These are phyloP conservation scores for Anthracocystis panici-leucophaei DNA, from an alignment of 1,284 basidiomycete genomes.

Conservation along the genomic window DNA sequence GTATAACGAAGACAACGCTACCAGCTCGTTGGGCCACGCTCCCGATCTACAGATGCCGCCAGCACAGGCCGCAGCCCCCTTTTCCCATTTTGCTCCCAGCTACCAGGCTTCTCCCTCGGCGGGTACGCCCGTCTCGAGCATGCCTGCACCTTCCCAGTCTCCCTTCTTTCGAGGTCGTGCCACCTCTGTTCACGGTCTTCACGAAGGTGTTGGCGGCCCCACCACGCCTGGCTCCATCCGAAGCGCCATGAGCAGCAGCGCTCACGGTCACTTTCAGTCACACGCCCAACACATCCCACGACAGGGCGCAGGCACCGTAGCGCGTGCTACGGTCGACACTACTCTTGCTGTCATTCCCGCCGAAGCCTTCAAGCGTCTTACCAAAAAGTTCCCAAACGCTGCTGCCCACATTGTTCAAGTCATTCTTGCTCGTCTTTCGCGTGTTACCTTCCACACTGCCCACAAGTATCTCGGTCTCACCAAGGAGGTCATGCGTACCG, in stretches of 20 bases:
- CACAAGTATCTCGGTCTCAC: conserved; percentile 97
- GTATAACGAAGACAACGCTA: conserved; percentile 19
- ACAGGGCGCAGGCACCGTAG: conserved; percentile 73
- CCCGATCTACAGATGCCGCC: conserved; percentile 59
- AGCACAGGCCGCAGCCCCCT: conserved; percentile 57
- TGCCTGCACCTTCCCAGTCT: conserved; percentile 24
- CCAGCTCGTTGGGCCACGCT: conserved; percentile 27
- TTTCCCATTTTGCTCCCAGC: conserved; percentile 47
- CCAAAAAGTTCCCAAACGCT: conserved; percentile 95
- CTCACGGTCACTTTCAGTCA: conserved; percentile 24
- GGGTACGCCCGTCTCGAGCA: conserved; percentile 23
- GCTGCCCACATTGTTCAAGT: conserved; percentile 98
- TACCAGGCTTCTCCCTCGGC: conserved; percentile 24
- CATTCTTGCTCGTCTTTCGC: conserved; percentile 92
- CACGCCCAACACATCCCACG: conserved; percentile 20
- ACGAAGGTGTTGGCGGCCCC: conserved; percentile 36
- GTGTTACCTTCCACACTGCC: conserved; percentile 93
- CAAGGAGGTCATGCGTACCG: conserved; percentile 92
- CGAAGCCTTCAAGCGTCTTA: conserved; percentile 89
- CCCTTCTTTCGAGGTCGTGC: conserved; percentile 38
- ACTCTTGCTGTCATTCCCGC: conserved; percentile 99
- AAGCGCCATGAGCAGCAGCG: conserved; percentile 50
- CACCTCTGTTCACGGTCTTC: conserved; percentile 26
- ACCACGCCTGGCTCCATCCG: conserved; percentile 58
- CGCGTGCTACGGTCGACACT: conserved; percentile 90